A percentile compares a stretch with the other conserved stretches of the same genome.
Evolutionary conservation across 768 basidiomycete species (phyloP).

Genomic region (Lactarius quietus): DNA sequence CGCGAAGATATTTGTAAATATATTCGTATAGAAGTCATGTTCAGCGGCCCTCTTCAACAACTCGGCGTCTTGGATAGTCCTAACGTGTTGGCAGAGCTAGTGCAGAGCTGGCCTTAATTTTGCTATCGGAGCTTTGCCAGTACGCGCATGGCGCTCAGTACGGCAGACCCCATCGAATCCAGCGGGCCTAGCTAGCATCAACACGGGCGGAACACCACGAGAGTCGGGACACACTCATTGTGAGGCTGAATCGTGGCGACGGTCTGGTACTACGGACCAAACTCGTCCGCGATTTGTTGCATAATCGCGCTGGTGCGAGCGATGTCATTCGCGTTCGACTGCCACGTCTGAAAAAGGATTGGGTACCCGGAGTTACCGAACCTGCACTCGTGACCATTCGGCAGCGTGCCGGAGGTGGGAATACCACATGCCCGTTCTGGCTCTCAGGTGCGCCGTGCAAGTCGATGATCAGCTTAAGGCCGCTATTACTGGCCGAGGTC

Average conservation of each 20-base stretch:
- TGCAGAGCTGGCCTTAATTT: slow-evolving; percentile 56
- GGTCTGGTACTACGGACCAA: slow-evolving; percentile 47
- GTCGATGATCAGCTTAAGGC: slow-evolving; percentile 80
- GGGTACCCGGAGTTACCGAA: slow-evolving; percentile 81
- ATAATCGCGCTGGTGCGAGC: slow-evolving; percentile 65
- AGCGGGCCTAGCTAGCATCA: slow-evolving; percentile 51
- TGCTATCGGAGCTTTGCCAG: slow-evolving; percentile 70
- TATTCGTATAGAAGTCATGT: too few species aligned
- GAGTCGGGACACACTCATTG: slow-evolving; percentile 56
- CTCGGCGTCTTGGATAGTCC: slow-evolving; percentile 70
- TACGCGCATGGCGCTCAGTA: slow-evolving; percentile 59
- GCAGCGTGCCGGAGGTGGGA: background rate
- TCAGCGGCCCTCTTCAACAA: too few species aligned
- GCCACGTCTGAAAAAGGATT: slow-evolving; percentile 62
- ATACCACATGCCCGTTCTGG: slow-evolving; percentile 62
- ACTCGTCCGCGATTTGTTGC: slow-evolving; percentile 57
- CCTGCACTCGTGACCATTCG: slow-evolving; percentile 37
- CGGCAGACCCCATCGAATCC: slow-evolving; percentile 53
- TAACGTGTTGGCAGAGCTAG: slow-evolving; percentile 60
- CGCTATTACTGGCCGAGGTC: slow-evolving; percentile 62
- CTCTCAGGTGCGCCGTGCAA: slow-evolving; percentile 70
- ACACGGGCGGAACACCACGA: background rate
- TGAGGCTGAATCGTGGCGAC: slow-evolving; percentile 69
- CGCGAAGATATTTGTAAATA: too few species aligned
- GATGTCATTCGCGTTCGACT: slow-evolving; percentile 60